Evolutionary conservation across 495 filamentous ascomycete species (phyloP), one percentile per base, ranked within the genome.

Genomic region (Aspergillus incahuasiensis): DNA sequence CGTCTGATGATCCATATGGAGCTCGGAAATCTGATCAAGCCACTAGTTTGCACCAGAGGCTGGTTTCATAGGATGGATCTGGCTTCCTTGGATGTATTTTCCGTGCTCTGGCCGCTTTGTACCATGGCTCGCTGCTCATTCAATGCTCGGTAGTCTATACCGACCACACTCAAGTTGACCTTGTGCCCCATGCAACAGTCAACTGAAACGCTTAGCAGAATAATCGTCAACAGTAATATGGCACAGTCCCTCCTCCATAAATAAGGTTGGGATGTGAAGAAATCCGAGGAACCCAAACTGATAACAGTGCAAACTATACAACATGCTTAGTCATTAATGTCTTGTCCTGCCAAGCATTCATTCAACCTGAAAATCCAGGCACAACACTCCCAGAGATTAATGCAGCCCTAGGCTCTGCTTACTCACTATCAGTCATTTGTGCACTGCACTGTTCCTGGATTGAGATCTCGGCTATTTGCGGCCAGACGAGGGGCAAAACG

Each of bases 401-500:
- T 15, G 6, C 32, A 9, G 32, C 32, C 6, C 13, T 11, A 35
- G 6, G 13, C 8, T 11, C 12, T 35, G 32, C 32, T 35, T 35
- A 35, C 32, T 11, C 32, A 35, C 12, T 15, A 35, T 11, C 6
- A 35, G 6, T 3, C 4, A 7, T 35, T 12, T 11, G 13, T 15
- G 32, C 12, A 35, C 6, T 35, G 12, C n/a, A 48, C 20, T 48
- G 25, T 20, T 48, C 16, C 46, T 35, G 25, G 7, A 18, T 12
- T 16, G n/a, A n/a, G n/a, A 16, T 19, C 35, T 51, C 48, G 49
- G 49, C 30, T 52, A 52, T 13, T 38, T 28, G 18, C 49, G 49
- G 49, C 49, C 21, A 52, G 38, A 32, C 38, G 38, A 52, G 38
- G 38, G 38, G 49, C 49, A 52, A 52, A 50, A 42, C 15, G 38